Conservation (phyloP, 78 protist genomes). For the Monosiga brevicollis region DNA sequence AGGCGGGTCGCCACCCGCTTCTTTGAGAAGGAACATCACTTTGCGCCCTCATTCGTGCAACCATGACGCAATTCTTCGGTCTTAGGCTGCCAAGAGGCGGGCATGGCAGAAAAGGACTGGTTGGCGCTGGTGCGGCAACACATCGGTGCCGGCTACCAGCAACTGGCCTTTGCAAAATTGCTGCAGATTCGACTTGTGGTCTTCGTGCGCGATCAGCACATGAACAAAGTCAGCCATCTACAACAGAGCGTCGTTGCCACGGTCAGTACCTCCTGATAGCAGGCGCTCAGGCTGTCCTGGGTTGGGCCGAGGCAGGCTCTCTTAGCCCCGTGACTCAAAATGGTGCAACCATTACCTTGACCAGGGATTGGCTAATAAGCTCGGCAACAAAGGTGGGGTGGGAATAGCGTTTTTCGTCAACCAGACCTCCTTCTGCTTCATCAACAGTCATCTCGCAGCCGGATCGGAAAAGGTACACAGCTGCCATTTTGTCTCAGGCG, state of each 20-base stretch:
- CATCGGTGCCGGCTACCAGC: neutral
- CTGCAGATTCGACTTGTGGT: slow-evolving; percentile 22
- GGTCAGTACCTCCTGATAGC: too few species aligned
- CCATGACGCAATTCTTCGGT: too few species aligned
- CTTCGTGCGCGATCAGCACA: neutral
- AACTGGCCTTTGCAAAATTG: neutral
- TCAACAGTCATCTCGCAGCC: slow-evolving; percentile 71
- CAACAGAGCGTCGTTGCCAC: slow-evolving; percentile 21
- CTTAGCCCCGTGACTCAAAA: too few species aligned
- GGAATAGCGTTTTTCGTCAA: slow-evolving; percentile 27
- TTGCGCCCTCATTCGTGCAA: neutral
- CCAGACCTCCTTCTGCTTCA: slow-evolving; percentile 51
- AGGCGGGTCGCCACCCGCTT: neutral
- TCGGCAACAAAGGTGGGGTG: slow-evolving; percentile 85
- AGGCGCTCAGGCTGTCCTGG: too few species aligned
- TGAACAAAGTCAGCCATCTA: neutral
- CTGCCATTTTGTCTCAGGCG: too few species aligned
- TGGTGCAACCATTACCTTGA: too few species aligned
- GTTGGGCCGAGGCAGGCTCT: too few species aligned
- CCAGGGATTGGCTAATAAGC: slow-evolving; percentile 18
- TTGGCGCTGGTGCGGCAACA: neutral
- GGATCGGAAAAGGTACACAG: slow-evolving; percentile 35
- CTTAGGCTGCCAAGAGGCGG: neutral
- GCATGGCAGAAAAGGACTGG: neutral
- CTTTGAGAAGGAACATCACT: neutral